Evolutionary conservation across 257 asterid species (phyloP).

Genomic region (Apocynum venetum): DNA sequence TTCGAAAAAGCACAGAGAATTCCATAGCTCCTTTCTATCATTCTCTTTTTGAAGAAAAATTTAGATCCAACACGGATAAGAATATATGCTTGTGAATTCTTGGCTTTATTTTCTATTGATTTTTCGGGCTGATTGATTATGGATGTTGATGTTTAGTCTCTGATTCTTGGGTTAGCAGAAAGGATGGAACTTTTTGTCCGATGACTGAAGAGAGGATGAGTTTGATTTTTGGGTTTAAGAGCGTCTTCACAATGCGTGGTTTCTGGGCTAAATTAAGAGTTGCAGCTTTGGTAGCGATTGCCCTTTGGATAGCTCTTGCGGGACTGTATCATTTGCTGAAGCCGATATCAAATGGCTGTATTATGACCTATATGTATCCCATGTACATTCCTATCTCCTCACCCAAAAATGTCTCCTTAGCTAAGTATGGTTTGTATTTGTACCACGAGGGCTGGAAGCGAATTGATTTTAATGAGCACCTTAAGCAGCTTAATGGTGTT

Average conservation of each 20-base stretch:
- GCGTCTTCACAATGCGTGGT: slow-evolving; percentile 29
- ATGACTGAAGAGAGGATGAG: slow-evolving; percentile 8
- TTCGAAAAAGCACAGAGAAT: neutral
- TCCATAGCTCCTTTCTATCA: neutral
- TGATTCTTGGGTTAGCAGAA: neutral
- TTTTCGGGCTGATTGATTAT: neutral
- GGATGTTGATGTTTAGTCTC: neutral
- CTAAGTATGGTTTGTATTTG: slow-evolving; percentile 63
- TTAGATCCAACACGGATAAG: neutral
- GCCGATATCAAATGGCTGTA: slow-evolving; percentile 84
- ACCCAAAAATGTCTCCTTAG: slow-evolving; percentile 50
- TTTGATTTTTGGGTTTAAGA: slow-evolving; percentile 3
- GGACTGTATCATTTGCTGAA: slow-evolving; percentile 56
- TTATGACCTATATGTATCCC: slow-evolving; percentile 98
- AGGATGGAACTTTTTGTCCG: neutral
- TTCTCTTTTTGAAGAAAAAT: neutral
- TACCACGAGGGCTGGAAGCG: slow-evolving; percentile 95
- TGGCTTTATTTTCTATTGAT: neutral
- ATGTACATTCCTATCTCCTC: slow-evolving; percentile 77
- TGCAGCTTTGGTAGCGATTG: slow-evolving; percentile 39
- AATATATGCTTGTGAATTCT: neutral
- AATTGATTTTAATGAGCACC: slow-evolving; percentile 68
- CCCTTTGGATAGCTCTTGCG: slow-evolving; percentile 50
- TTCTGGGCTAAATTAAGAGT: slow-evolving; percentile 43
- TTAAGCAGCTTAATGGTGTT: slow-evolving; percentile 69